Percentiles rank a stretch among this genome's conserved stretches.
phyloP scores from a whole-genome alignment of 768 basidiomycete species.

The Agrocybe pediades region DNA sequence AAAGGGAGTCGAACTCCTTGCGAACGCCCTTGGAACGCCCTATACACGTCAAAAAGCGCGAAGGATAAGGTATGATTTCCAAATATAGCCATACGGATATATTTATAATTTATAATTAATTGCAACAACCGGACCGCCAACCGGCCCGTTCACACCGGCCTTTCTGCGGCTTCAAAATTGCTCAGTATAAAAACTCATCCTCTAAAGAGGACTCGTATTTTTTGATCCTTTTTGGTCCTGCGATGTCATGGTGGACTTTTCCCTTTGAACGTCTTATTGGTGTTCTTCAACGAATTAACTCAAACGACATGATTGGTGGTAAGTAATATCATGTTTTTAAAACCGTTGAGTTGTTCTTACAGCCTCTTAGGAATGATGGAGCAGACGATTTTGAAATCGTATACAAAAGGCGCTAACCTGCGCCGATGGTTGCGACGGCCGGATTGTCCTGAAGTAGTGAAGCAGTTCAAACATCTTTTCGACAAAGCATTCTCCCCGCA shows the following conservation, averaged over 20 bases:
- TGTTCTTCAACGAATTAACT: constrained; percentile 15
- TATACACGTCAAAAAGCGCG: no score
- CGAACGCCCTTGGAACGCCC: no score
- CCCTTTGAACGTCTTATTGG: constrained; percentile 37
- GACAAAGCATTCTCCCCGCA: constrained; percentile 11
- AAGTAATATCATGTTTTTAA: constrained; percentile 19
- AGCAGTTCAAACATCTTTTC: constrained; percentile 12
- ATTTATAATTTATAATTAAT: no score
- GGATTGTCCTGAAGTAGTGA: constrained; percentile 10
- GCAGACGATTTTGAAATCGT: constrained; percentile 17
- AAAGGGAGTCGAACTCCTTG: no score
- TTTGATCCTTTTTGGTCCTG: constrained; percentile 34
- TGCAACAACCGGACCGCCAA: no score
- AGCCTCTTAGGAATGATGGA: constrained; percentile 22
- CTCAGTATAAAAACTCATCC: no score
- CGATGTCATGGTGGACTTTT: constrained; percentile 37
- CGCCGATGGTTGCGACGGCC: constrained; percentile 8
- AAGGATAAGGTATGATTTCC: no score
- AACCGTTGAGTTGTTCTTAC: constrained; percentile 3
- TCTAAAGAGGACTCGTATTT: no score
- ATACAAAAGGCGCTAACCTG: constrained; percentile 16
- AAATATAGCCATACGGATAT: no score
- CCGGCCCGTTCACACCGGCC: no score
- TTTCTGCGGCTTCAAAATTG: no score
- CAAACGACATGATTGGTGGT: constrained; percentile 11